Evolutionary conservation across 148 eudicot species (phyloP).

Genomic region (Drosera capensis): DNA sequence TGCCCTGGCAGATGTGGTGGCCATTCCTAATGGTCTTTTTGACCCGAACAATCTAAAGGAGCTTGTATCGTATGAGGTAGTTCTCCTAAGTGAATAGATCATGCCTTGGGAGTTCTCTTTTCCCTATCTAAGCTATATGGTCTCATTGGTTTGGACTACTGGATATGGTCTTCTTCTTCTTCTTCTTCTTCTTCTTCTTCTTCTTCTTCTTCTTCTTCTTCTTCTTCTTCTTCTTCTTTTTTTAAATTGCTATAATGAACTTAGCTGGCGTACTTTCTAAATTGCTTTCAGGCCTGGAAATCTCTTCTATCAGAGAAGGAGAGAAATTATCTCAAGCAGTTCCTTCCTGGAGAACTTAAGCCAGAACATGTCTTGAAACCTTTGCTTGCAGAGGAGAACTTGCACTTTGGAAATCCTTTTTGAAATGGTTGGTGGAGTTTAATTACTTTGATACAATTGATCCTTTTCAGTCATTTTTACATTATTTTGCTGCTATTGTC

Average conservation of each 20-base stretch:
- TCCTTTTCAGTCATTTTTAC: too few species aligned
- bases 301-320: conserved; percentile 53
- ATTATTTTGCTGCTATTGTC: not conserved
- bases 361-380: conserved; percentile 34
- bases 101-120: too few species aligned
- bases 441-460: not conserved
- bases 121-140: too few species aligned
- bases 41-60: conserved; percentile 41
- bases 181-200: too few species aligned
- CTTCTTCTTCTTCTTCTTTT: too few species aligned
- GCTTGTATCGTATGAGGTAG: conserved; percentile 68
- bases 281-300: conserved; percentile 57
- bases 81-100: too few species aligned
- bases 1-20: conserved; percentile 50
- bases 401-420: conserved; percentile 68
- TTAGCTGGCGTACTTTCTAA: conserved; percentile 2
- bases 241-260: conserved; percentile 1
- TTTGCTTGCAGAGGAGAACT: conserved; percentile 55
- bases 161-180: too few species aligned
- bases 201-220: too few species aligned
- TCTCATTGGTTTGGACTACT: too few species aligned
- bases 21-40: conserved; percentile 57
- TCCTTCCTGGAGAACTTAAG: conserved; percentile 51
- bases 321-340: conserved; percentile 44
- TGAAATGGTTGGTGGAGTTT: conserved; percentile 47